A percentile compares a stretch with the other conserved stretches of the same genome.
phyloP scores from a whole-genome alignment of 1,139 yeast genomes.

The Meyerozyma smithsonii region DNA sequence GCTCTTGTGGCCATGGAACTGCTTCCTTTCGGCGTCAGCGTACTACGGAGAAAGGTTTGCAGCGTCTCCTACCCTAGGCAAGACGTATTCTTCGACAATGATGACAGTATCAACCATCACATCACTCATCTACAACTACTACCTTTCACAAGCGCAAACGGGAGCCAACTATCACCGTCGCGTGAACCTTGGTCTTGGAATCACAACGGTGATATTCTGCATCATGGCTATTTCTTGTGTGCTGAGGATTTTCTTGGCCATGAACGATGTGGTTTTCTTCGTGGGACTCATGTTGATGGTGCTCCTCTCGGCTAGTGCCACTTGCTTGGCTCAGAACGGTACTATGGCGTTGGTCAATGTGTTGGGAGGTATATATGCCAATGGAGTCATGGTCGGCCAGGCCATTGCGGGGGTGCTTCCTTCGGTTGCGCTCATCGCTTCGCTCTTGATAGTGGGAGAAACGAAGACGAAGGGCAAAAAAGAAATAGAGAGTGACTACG shows the following conservation, averaged over 20 bases:
- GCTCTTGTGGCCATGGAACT: slow-evolving; percentile 95
- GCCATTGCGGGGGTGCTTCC: slow-evolving; percentile 93
- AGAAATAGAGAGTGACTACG: slow-evolving; percentile 37
- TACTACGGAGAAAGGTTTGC: slow-evolving; percentile 68
- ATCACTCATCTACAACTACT: slow-evolving; percentile 55
- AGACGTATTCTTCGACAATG: slow-evolving; percentile 74
- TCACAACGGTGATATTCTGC: slow-evolving; percentile 54
- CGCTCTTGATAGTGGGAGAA: slow-evolving; percentile 45
- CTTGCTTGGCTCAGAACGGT: slow-evolving; percentile 83
- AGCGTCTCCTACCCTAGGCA: slow-evolving; percentile 48
- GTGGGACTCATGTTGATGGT: slow-evolving; percentile 53
- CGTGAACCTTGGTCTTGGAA: slow-evolving; percentile 51
- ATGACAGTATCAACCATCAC: slow-evolving; percentile 83
- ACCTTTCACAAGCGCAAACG: slow-evolving; percentile 64
- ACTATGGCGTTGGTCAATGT: slow-evolving; percentile 83
- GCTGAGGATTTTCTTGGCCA: slow-evolving; percentile 30
- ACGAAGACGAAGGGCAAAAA: slow-evolving; percentile 12
- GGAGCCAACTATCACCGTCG: slow-evolving; percentile 60
- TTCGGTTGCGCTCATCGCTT: slow-evolving; percentile 63
- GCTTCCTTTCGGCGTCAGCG: slow-evolving; percentile 80
- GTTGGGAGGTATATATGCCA: slow-evolving; percentile 72
- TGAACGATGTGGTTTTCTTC: slow-evolving; percentile 41
- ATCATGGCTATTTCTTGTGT: slow-evolving; percentile 49
- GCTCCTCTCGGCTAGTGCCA: slow-evolving; percentile 55
- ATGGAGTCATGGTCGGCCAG: slow-evolving; percentile 92